These are phyloP conservation scores for Tilletia setariae DNA, from an alignment of 1,284 basidiomycete species.

Conservation along the genomic window DNA sequence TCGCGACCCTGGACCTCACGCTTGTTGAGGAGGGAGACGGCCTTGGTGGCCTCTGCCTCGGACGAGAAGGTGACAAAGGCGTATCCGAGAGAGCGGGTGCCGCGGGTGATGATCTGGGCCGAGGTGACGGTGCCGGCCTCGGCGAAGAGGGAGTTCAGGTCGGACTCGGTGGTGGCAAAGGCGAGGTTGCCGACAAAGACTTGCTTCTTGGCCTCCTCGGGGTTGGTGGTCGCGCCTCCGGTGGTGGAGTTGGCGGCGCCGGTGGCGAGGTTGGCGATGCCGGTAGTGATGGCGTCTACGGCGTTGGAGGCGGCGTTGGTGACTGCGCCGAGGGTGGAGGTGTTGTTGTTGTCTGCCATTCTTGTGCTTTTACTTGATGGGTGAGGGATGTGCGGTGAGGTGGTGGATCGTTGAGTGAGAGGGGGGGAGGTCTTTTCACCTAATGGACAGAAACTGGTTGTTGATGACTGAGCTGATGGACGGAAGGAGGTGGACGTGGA, in stretches of 20 bases:
- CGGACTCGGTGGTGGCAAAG: constrained; percentile 47
- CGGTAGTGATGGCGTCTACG: not conserved
- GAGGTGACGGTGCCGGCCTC: constrained; percentile 37
- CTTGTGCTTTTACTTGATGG: not conserved
- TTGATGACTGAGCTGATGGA: not conserved
- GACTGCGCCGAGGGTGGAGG: constrained; percentile 5
- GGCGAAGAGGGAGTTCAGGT: constrained; percentile 42
- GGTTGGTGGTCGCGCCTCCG: not conserved
- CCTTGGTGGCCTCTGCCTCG: constrained; percentile 42
- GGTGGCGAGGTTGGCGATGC: not conserved
- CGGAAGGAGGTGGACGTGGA: not conserved
- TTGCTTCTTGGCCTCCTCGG: constrained; percentile 15
- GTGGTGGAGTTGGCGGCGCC: not conserved
- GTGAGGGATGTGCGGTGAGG: not conserved
- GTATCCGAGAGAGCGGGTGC: constrained; percentile 49
- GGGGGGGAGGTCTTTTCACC: no score
- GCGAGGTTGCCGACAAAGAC: constrained; percentile 38
- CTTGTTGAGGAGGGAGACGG: constrained; percentile 45
- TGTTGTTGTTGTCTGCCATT: not conserved
- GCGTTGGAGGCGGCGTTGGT: not conserved
- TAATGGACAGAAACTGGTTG: not conserved
- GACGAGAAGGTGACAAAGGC: constrained; percentile 48
- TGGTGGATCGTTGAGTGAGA: no score
- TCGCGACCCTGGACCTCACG: constrained; percentile 44
- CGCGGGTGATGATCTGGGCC: constrained; percentile 48